A percentile compares a stretch with the other conserved stretches of the same genome.
These are phyloP conservation scores for Taiozyma sp. DNA, from an alignment of 1,139 yeast species.

Conservation along the genomic window DNA sequence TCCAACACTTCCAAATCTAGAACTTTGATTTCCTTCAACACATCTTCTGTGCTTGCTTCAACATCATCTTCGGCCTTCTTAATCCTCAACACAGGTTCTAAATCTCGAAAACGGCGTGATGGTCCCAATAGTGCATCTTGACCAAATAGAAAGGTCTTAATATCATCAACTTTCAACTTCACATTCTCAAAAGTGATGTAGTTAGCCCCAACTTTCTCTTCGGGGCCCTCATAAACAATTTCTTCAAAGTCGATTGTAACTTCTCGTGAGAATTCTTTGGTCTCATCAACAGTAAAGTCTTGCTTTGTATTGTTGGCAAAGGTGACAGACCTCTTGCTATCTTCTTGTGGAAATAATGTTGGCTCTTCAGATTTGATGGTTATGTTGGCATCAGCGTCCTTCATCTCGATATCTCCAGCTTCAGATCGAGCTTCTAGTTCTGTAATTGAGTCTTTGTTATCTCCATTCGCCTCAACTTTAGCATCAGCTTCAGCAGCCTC, in stretches of 20 bases:
- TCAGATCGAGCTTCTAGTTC: neutral
- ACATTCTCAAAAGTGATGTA: conserved; percentile 38
- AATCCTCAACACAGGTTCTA: conserved; percentile 39
- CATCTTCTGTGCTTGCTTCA: conserved; percentile 1
- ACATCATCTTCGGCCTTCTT: conserved; percentile 1
- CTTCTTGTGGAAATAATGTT: neutral
- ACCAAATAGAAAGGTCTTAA: conserved; percentile 53
- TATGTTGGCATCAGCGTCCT: neutral
- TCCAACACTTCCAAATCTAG: conserved; percentile 44
- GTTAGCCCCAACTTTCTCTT: conserved; percentile 48
- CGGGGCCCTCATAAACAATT: conserved; percentile 52
- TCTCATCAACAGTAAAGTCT: neutral
- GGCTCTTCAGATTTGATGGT: neutral
- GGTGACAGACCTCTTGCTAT: neutral
- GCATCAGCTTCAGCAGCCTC: neutral
- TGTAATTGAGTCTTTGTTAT: neutral
- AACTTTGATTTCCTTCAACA: conserved; percentile 4
- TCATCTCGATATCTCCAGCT: neutral
- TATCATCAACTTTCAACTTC: conserved; percentile 28
- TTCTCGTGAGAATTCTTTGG: neutral
- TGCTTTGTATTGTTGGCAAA: neutral
- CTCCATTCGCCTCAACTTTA: neutral
- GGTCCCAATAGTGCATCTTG: conserved; percentile 48
- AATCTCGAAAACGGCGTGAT: conserved; percentile 45
- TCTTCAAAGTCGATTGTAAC: conserved; percentile 4